Conservation (phyloP, 1,284 basidiomycete species). For the Apiotrichum brassicae region DNA sequence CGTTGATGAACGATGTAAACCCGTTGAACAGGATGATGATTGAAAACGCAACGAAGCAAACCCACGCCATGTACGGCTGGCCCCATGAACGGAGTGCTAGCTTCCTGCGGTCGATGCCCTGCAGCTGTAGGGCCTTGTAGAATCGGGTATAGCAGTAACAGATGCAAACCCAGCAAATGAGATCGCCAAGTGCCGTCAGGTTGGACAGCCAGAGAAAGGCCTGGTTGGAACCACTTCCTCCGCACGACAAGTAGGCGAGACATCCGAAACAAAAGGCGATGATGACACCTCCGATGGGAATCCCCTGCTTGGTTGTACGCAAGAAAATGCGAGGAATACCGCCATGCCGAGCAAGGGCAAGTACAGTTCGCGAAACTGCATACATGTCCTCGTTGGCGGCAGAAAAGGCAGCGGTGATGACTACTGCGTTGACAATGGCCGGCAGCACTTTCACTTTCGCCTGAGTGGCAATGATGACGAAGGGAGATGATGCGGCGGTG, state of each 20-base stretch:
- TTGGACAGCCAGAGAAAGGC: conserved; percentile 70
- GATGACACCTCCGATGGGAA: conserved; percentile 59
- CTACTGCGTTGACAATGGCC: conserved; percentile 59
- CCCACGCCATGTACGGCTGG: conserved; percentile 29
- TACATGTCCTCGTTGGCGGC: conserved; percentile 26
- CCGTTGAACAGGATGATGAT: conserved; percentile 17
- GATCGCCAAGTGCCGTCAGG: conserved; percentile 48
- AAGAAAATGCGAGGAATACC: conserved; percentile 57
- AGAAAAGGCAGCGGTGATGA: conserved; percentile 50
- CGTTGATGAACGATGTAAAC: conserved; percentile 8
- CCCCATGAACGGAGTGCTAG: conserved; percentile 59
- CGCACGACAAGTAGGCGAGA: conserved; percentile 51
- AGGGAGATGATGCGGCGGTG: conserved; percentile 68
- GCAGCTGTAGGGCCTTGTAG: conserved; percentile 61
- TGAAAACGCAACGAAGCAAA: conserved; percentile 11
- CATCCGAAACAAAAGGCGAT: conserved; percentile 59
- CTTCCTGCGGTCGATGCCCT: conserved; percentile 53
- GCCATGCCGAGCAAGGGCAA: conserved; percentile 49
- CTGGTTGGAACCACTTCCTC: conserved; percentile 54
- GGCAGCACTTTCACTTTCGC: conserved; percentile 70
- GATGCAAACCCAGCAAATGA: conserved; percentile 76
- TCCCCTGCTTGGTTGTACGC: conserved; percentile 56
- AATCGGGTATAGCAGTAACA: conserved; percentile 68
- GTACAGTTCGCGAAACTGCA: conserved; percentile 42
- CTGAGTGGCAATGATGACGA: conserved; percentile 61